A percentile compares a stretch with the other conserved stretches of the same genome.
phyloP scores from a whole-genome alignment of 371 early-diverging fungal genomes.

The Batrachochytrium dendrobatidis region DNA sequence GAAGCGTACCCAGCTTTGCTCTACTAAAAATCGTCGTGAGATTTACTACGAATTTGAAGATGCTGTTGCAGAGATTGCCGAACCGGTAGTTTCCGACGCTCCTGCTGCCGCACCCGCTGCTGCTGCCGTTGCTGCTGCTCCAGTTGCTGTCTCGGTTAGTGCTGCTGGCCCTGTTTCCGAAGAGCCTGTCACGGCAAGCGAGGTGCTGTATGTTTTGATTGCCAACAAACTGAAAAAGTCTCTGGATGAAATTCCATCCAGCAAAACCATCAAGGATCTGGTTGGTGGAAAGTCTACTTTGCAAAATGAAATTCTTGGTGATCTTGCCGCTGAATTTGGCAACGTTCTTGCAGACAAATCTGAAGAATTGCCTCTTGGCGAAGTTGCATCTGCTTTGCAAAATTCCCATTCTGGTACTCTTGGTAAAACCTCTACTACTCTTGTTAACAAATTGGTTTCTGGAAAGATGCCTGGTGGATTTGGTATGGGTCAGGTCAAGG shows the following conservation, averaged over 20 bases:
- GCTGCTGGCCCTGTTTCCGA: slow-evolving; percentile 39
- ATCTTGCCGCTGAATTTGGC: slow-evolving; percentile 89
- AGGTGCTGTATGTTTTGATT: slow-evolving; percentile 73
- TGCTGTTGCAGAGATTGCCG: slow-evolving; percentile 43
- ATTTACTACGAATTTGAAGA: slow-evolving; percentile 88
- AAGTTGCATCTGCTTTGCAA: slow-evolving; percentile 67
- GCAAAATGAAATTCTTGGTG: slow-evolving; percentile 95
- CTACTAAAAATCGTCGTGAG: slow-evolving; percentile 81
- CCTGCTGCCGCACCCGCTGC: slow-evolving; percentile 50
- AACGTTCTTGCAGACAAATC: slow-evolving; percentile 81
- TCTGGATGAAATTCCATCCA: slow-evolving; percentile 61
- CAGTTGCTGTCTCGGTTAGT: slow-evolving; percentile 43
- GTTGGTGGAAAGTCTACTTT: slow-evolving; percentile 93
- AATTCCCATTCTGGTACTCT: slow-evolving; percentile 59
- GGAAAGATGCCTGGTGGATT: slow-evolving; percentile 94
- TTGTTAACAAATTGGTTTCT: slow-evolving; percentile 77
- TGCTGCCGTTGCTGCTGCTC: slow-evolving; percentile 49
- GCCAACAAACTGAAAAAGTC: slow-evolving; percentile 90
- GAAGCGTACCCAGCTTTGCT: slow-evolving; percentile 80
- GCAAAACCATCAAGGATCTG: slow-evolving; percentile 86
- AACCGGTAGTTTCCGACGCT: slow-evolving; percentile 47
- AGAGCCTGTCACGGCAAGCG: slow-evolving; percentile 67
- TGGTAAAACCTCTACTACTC: slow-evolving; percentile 74
- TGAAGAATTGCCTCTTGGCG: slow-evolving; percentile 83
- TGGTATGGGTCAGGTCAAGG: slow-evolving; percentile 71